Evolutionary conservation across 2,329 filamentous ascomycete species (phyloP), one percentile per base, ranked within the genome.

Genomic region (Apiospora rasikravindrae): DNA sequence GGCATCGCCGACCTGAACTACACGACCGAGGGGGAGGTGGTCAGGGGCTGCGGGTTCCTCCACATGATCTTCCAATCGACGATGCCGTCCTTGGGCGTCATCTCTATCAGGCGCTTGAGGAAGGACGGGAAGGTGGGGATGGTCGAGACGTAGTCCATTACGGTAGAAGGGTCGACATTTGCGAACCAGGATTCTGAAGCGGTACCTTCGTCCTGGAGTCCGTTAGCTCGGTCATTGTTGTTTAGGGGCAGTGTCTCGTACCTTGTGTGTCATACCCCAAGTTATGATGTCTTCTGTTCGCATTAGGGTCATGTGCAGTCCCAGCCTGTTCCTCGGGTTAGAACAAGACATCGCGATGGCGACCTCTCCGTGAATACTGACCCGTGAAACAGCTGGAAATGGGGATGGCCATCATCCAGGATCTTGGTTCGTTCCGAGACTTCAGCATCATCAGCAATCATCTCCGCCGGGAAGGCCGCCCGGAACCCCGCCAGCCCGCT

Each of bases 21-120:
- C 76, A 13, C 77, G 77, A 1, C 74, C 81, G 7, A 74, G 73
- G 1, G 77, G 72, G 80, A 82, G 2, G 77, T 75, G 77, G 79
- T 82, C 16, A 75, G 73, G 1, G 77, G 77, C 33, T 80, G 79
- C 8, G 80, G 80, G 71, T 82, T 77, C 8, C 81, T 78, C 79
- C 79, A 82, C 51, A 78, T 77, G 47, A 83, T 77, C 69, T 80
- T 78, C 75, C 79, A 82, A 74, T 81, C 84, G 73, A 87, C 83
- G 68, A 87, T 84, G 37, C 72, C 74, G 11, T 74, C 64, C 5
- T 74, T 69, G 4, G 77, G 80, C 5, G 79, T 71, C 51, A 73
- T 73, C 22, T 74, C 73, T 69, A 73, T 72, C 40, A 77, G 74
- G 45, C 73, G 72, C n/a, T 68, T 73, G 29, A 75, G 4, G 69